Evolutionary conservation across 2,329 filamentous ascomycete species (phyloP).

Genomic region (Didymella arachidicola): DNA sequence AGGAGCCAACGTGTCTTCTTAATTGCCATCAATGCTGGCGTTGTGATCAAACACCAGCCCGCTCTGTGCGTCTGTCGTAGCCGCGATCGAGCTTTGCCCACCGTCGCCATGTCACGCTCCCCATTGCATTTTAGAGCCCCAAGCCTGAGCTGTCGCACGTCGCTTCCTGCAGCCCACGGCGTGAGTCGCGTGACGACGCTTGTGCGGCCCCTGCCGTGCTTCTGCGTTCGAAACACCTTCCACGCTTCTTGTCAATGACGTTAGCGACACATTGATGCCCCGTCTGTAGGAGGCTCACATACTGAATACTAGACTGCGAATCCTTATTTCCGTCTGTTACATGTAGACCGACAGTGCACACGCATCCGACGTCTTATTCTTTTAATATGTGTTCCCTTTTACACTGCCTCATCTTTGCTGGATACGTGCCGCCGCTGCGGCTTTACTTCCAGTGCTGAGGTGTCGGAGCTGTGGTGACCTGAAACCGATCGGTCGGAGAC

Average conservation of each 20-base stretch:
- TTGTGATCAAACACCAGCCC: not conserved
- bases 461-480: constrained; percentile 16
- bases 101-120: not conserved
- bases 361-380: not conserved
- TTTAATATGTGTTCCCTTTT: not conserved
- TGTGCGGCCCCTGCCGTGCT: not conserved
- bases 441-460: constrained; percentile 11
- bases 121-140: not conserved
- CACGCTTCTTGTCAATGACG: not conserved
- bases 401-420: not conserved
- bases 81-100: not conserved
- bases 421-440: not conserved
- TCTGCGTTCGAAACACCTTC: not conserved
- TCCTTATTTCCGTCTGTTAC: not conserved
- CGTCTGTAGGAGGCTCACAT: not conserved
- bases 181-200: not conserved
- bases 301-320: not conserved
- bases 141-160: not conserved
- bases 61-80: too few species aligned
- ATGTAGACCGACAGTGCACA: not conserved
- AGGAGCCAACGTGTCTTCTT: not conserved
- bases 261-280: not conserved
- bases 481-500: constrained; percentile 16
- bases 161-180: not conserved
- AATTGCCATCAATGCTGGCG: not conserved